Evolutionary conservation across 176 grass and related monocot genomes (phyloP).

Genomic region (Juncus inflexus): DNA sequence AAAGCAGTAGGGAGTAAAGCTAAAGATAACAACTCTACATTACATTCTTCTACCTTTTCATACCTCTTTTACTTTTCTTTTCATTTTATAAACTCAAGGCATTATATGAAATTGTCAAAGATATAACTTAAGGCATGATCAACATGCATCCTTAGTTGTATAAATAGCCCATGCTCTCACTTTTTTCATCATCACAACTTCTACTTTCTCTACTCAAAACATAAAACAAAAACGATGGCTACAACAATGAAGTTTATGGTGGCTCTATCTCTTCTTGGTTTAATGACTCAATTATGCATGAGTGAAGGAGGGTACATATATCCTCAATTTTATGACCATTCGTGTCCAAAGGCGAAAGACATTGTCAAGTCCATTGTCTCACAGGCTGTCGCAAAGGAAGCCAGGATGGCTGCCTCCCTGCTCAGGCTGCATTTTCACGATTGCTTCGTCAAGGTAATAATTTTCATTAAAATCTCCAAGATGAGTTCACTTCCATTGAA

Average conservation of each 20-base stretch:
- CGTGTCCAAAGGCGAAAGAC: conserved; percentile 61
- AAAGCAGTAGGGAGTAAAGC: conserved; percentile 20
- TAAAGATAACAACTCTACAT: conserved; percentile 24
- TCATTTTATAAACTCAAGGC: conserved; percentile 20
- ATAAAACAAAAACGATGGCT: conserved; percentile 39
- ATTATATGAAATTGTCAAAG: background rate
- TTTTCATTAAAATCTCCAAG: background rate
- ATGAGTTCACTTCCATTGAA: too few species aligned
- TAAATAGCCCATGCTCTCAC: conserved; percentile 18
- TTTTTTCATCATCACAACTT: background rate
- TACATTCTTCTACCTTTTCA: conserved; percentile 11
- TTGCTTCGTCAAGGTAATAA: conserved; percentile 38
- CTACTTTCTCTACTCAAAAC: background rate
- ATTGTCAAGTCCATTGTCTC: conserved; percentile 67
- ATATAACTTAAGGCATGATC: too few species aligned
- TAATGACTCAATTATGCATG: conserved; percentile 36
- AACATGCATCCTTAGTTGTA: conserved; percentile 7
- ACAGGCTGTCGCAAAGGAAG: conserved; percentile 63
- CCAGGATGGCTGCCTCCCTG: conserved; percentile 80
- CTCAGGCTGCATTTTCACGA: conserved; percentile 50
- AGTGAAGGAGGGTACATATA: conserved; percentile 44
- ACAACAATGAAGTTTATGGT: conserved; percentile 33
- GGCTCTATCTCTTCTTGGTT: conserved; percentile 37
- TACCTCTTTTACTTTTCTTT: conserved; percentile 17
- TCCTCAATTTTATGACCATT: conserved; percentile 72